Percentiles rank a stretch among this genome's conserved stretches.
These are phyloP conservation scores for Coemansia erecta DNA, from an alignment of 192 early-diverging fungal species.

Conservation along the genomic window DNA sequence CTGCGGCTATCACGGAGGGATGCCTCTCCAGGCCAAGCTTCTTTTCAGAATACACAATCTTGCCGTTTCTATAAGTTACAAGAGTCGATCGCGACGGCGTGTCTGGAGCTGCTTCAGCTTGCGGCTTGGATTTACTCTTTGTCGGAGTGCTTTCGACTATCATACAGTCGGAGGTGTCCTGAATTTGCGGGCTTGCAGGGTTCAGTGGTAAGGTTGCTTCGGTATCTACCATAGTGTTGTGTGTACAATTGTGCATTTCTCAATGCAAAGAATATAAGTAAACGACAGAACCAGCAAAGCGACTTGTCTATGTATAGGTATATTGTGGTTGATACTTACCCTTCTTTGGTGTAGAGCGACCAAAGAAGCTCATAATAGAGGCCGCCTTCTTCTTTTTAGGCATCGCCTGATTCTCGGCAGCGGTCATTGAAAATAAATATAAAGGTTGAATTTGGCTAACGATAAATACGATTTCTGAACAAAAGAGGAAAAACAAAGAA, in stretches of 20 bases:
- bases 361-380: slow-evolving; percentile 35
- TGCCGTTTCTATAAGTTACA: slow-evolving; percentile 35
- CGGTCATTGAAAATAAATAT: slow-evolving; percentile 4
- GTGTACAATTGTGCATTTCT: too few relatives aligned
- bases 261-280: too few relatives aligned
- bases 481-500: not conserved
- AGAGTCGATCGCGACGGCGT: not conserved
- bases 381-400: slow-evolving; percentile 28
- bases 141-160: not conserved
- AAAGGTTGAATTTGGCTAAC: not conserved
- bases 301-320: too few relatives aligned
- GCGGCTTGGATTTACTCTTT: not conserved
- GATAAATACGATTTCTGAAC: not conserved
- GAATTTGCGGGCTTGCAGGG: not conserved
- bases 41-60: slow-evolving; percentile 33
- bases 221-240: too few relatives aligned
- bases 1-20: slow-evolving; percentile 36
- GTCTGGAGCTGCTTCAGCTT: not conserved
- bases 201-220: too few relatives aligned
- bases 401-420: not conserved
- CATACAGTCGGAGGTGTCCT: not conserved
- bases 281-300: too few relatives aligned
- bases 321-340: slow-evolving; percentile 3
- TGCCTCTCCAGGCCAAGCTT: slow-evolving; percentile 45
- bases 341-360: slow-evolving; percentile 16